Base-by-base conservation (phyloP, 2,329 filamentous ascomycete genomes). In the Fusarium odoratissimum region DNA sequence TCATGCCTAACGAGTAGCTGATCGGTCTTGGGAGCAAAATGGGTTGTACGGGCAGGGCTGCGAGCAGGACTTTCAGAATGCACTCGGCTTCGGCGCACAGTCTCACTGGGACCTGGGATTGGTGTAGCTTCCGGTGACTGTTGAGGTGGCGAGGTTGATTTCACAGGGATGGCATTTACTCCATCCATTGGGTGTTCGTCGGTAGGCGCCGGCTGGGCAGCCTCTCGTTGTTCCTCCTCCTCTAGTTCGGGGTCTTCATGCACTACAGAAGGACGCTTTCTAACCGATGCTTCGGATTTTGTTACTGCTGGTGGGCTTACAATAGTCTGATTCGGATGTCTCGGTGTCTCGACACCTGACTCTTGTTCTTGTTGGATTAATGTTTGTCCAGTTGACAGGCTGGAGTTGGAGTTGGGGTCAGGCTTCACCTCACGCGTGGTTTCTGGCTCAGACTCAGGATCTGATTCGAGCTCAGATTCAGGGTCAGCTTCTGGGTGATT, bases 41-140 rank as follows among this genome's bases (percentile, higher is more conserved):
- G 92, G 17, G 92, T 89, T 35, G 87, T 90, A 38, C 92, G 88
- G 30, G 85, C 86, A 23, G 92, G 92, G 74, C 92, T 90, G 33
- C 92, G 88, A 25, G 85, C 87, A n/a, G 92, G 92, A 73, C 92
- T 94, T 72, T 84, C 84, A 2, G 88, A 89, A 28, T 81, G 81
- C 5, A 84, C 82, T 9, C 87, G 81, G 25, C 78, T 77, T 45
- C 72, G 78, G 12, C 73, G 71, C 44, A 69, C 31, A 25, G 54
- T 30, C 76, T 67, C 67, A 16, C 62, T 64, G 30, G 80, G 41
- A n/a, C 46, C 33, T 8, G 51, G 56, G 10, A 46, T 21, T 28
- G 60, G 64, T 44, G 51, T n/a, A 14, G 51, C 14, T 31, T 52
- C 35, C 31, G 63, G 49, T 19, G 35, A 17, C 23, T 63, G 52